Percentiles rank a stretch among this genome's conserved stretches.
These are phyloP conservation scores for Talaromyces sp. DNA, from an alignment of 2,329 filamentous ascomycete genomes.

Conservation along the genomic window DNA sequence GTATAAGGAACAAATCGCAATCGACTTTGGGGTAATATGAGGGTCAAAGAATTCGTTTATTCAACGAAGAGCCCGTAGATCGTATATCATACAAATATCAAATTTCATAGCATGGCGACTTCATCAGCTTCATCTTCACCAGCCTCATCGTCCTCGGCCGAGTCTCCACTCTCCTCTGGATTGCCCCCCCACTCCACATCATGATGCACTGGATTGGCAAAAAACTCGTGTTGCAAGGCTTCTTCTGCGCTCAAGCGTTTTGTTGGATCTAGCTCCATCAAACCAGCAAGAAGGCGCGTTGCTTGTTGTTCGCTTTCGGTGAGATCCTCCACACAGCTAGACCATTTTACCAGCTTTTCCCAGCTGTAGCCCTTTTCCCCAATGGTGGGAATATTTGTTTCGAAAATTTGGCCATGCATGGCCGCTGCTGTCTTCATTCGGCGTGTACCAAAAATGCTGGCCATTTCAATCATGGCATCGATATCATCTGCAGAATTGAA, in stretches of 20 bases:
- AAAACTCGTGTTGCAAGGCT: slow-evolving; percentile 50
- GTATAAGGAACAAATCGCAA: not conserved
- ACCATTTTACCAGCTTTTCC: slow-evolving; percentile 95
- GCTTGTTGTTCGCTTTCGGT: slow-evolving; percentile 51
- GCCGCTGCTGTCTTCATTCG: slow-evolving; percentile 82
- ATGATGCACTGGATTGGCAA: slow-evolving; percentile 44
- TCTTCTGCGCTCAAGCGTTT: slow-evolving; percentile 48
- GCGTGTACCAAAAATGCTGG: slow-evolving; percentile 85
- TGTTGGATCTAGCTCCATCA: slow-evolving; percentile 49
- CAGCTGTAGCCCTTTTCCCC: slow-evolving; percentile 81
- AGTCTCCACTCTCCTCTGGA: slow-evolving; percentile 39
- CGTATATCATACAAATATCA: slow-evolving; percentile 25
- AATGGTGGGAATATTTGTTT: slow-evolving; percentile 90
- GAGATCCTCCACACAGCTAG: slow-evolving; percentile 72
- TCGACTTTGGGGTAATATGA: not conserved
- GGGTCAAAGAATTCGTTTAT: slow-evolving; percentile 9
- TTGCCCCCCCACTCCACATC: slow-evolving; percentile 46
- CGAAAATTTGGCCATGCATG: slow-evolving; percentile 87
- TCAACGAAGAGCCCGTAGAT: slow-evolving; percentile 16
- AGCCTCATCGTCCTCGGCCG: slow-evolving; percentile 34
- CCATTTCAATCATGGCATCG: slow-evolving; percentile 95
- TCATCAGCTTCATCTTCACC: slow-evolving; percentile 43
- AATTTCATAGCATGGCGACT: slow-evolving; percentile 39
- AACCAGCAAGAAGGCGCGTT: slow-evolving; percentile 43
- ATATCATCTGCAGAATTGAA: slow-evolving; percentile 99